Base-by-base conservation (phyloP, 2,329 filamentous ascomycete species). In the Fusarium sp. region DNA sequence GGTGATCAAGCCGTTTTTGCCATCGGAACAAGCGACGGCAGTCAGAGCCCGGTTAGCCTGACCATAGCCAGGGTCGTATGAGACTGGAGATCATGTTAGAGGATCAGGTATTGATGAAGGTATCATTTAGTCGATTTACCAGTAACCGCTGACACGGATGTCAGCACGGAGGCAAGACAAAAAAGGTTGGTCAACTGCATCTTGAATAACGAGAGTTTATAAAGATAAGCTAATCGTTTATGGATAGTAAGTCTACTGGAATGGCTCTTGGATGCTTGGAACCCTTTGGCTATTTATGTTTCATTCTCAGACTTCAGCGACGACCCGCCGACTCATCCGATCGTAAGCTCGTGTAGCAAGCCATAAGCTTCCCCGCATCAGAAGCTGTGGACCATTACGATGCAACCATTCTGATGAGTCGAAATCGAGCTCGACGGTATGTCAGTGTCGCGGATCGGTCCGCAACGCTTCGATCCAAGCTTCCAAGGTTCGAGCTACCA, bases 21-120 rank as follows among this genome's bases (percentile, higher is more conserved):
- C 91, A 74, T 93, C 88, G 20, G 88, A 91, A 85, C 91, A 93
- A 62, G 89, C 77, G 28, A 94, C 85, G 3, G 74, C 78, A 33
- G 79, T 83, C 55, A 95, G 77, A 34, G 86, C 83, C 51, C 88
- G 85, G 62, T 69, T 65, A 20, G 76, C 76, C 60, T 90, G 81
- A 72, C 94, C 92, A 80, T 93, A 96, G 75, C 86, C 88, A 11
- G 81, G 79, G 80, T 95, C 92, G 79, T 90, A 95, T 68, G 90
- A 91, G 73, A 94, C 91, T 73, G 1, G 6, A 6, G 7, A 10
- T 0, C 11, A 11, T 14, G 26, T 78, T 75, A 40, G 42, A 1
- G 1, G 3, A 6, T 20, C 36, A 8, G 18, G 10, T 24, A 15
- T 28, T 7, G 7, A 9, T 17, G 22, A 14, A 6, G 3, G 24